Conservation (phyloP, 2,329 filamentous ascomycete genomes). For the Botryotinia convoluta region DNA sequence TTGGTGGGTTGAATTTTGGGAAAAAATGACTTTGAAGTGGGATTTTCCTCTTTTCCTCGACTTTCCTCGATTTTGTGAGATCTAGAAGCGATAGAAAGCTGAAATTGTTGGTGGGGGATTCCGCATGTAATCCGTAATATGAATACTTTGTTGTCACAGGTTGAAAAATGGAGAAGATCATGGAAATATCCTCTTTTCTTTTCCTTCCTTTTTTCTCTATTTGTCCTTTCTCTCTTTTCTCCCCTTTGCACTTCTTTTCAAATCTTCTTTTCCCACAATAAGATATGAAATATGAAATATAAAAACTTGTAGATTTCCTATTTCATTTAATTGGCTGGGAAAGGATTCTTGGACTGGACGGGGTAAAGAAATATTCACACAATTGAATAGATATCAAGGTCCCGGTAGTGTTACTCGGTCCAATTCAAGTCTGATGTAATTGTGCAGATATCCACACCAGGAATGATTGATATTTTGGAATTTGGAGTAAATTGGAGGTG, state of each 20-base stretch:
- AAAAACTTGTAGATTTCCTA: background rate
- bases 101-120: constrained; percentile 11
- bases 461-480: background rate
- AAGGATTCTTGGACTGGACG: background rate
- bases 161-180: background rate
- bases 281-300: background rate
- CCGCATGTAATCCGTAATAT: background rate
- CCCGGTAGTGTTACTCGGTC: background rate
- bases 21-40: background rate
- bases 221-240: too few relatives aligned
- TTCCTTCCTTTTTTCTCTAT: background rate
- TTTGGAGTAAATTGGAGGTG: background rate
- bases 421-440: constrained; percentile 19
- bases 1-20: background rate
- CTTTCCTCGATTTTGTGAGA: background rate
- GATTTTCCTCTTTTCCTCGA: constrained; percentile 3
- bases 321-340: background rate
- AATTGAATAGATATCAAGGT: background rate
- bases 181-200: background rate
- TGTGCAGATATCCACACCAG: constrained; percentile 14
- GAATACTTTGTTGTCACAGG: constrained; percentile 5
- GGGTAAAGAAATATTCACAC: background rate
- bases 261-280: background rate
- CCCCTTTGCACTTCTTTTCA: background rate
- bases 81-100: constrained; percentile 6